Evolutionary conservation across 768 basidiomycete genomes (phyloP).

Genomic region (Termitomyces sp.): DNA sequence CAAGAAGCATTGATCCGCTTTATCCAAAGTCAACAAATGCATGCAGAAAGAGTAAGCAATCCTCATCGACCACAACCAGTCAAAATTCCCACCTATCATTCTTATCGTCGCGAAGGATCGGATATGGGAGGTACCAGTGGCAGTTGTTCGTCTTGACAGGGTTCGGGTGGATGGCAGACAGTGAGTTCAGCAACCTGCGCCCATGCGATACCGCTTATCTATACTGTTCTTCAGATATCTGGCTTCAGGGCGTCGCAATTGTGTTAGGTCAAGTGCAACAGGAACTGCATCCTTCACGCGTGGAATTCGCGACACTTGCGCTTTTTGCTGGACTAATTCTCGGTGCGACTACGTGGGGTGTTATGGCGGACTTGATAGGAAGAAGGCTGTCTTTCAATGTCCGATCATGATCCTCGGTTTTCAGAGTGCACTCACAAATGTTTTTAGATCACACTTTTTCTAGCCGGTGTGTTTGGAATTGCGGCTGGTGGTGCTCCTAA

Average conservation of each 20-base stretch:
- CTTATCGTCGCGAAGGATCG: conserved; percentile 33
- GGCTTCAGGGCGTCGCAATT: conserved; percentile 48
- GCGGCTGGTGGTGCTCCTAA: conserved; percentile 45
- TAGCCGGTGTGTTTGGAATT: conserved; percentile 49
- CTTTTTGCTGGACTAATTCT: conserved; percentile 49
- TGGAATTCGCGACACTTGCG: conserved; percentile 46
- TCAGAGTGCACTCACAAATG: background rate
- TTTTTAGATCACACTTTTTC: conserved; percentile 28
- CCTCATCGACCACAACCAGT: background rate
- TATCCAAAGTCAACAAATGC: conserved; percentile 39
- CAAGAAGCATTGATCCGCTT: background rate
- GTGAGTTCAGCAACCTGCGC: conserved; percentile 29
- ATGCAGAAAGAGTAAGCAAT: conserved; percentile 42
- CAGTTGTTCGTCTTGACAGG: conserved; percentile 47
- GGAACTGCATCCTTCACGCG: conserved; percentile 39
- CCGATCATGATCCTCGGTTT: conserved; percentile 1
- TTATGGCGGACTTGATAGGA: conserved; percentile 49
- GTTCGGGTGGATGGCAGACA: conserved; percentile 50
- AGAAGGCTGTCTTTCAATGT: conserved; percentile 45
- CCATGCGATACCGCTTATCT: background rate
- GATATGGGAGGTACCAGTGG: conserved; percentile 49
- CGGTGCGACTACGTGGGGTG: conserved; percentile 49
- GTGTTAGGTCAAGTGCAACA: conserved; percentile 42
- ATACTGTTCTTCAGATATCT: conserved; percentile 28
- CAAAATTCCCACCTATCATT: background rate